Base-by-base conservation (phyloP, 306 rosid genomes). In the Aeschynomene evenia region DNA sequence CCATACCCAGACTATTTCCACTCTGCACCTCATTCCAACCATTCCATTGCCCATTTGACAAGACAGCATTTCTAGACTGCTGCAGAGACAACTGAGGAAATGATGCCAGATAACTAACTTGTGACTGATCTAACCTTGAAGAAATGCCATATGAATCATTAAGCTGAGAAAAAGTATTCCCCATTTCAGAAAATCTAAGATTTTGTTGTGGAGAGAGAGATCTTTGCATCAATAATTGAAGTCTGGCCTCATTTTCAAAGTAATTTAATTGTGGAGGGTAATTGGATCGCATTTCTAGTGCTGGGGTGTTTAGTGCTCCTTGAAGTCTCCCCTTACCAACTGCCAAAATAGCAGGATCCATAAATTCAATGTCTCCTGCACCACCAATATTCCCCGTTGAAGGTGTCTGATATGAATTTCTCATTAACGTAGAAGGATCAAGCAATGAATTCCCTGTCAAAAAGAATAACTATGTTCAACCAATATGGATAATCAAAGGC, bases 321-420 rank as follows among this genome's bases (percentile, higher is more conserved):
- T 91, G 99, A 81, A 81, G 77, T 67, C 97, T 84, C 66, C 96
- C 96, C 74, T 84, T 89, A 59, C 97, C 99, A 55, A 95, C 99
- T 26, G 95, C 99, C 87, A 95, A 80, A 83, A 95, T 95, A 63
- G 99, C 99, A 64, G 99, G 99, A 85, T 95, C 99, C 88, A 87
- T 81, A 69, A 89, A 95, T 84, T 91, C 99, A 59, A 91, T 82
- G 72, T 91, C 99, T 7, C 86, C 80, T 7, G 86, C 21, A 64
- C 82, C 61, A 61, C 84, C 86, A 68, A 82, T 81, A 74, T 77
- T 87, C 68, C 85, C 97, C 65, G 77, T 57, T 5, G 82, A 70
- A 49, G 83, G 81, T 16, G 88, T 78, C 69, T 91, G 97, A 74
- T 83, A 88, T 6, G 88, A 79, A 81, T 87, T 91, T 84, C 99